Evolutionary conservation across 805 yeast species (phyloP).

Genomic region (Zygoascus ofunaensis): DNA sequence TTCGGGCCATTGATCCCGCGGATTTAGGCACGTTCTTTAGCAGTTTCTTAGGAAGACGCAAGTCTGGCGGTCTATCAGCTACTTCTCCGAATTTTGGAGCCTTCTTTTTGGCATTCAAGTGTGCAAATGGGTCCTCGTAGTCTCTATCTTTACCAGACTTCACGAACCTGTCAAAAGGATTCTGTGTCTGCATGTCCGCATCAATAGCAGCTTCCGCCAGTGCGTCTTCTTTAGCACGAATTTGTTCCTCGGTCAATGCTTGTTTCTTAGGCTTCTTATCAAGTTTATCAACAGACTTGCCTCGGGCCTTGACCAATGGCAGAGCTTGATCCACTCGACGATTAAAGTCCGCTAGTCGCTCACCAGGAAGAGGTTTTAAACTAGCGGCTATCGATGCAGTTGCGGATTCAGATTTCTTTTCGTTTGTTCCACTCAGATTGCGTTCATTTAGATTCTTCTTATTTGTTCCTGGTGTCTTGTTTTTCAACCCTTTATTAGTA

Average conservation of each 20-base stretch:
- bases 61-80: conserved; percentile 34
- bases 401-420: conserved; percentile 6
- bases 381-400: not conserved
- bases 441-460: too few relatives aligned
- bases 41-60: conserved; percentile 25
- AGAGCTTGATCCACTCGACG: conserved; percentile 34
- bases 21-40: conserved; percentile 32
- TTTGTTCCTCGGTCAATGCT: conserved; percentile 21
- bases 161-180: not conserved
- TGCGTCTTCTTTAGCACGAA: conserved; percentile 18
- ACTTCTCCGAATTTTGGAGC: conserved; percentile 34
- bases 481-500: conserved; percentile 3
- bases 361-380: conserved; percentile 28
- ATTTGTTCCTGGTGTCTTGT: too few relatives aligned
- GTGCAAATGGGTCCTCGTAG: conserved; percentile 37
- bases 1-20: conserved; percentile 32
- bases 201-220: conserved; percentile 10
- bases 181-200: not conserved
- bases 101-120: conserved; percentile 20
- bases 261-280: conserved; percentile 21
- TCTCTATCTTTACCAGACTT: conserved; percentile 18
- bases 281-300: conserved; percentile 24
- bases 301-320: conserved; percentile 31
- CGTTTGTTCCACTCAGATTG: too few relatives aligned
- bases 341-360: conserved; percentile 31